Conservation (phyloP, 352 stramenopile genomes). For the Pythium dissotocum region DNA sequence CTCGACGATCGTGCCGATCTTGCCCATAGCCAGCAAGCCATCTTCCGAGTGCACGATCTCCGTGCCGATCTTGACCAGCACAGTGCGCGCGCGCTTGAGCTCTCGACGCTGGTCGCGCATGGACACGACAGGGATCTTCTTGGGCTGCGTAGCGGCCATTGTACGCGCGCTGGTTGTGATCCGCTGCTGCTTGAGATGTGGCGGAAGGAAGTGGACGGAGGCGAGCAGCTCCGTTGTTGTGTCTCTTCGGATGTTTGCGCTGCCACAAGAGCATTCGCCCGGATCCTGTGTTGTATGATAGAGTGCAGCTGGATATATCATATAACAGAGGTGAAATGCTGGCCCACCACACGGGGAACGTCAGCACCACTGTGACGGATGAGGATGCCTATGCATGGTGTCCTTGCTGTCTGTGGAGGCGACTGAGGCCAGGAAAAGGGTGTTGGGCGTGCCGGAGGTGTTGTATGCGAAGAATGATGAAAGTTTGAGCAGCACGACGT, state of each 20-base stretch:
- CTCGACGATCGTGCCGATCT: conserved; percentile 85
- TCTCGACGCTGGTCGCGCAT: conserved; percentile 36
- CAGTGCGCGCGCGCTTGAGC: conserved; percentile 60
- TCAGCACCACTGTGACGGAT: background rate
- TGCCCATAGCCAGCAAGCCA: conserved; percentile 77
- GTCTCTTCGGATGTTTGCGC: conserved; percentile 19
- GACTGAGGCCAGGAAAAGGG: background rate
- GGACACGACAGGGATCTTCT: conserved; percentile 11
- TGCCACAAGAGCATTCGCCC: conserved; percentile 14
- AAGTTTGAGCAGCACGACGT: no score
- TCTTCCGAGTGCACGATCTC: conserved; percentile 84
- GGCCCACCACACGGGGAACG: conserved; percentile 4
- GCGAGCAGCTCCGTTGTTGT: conserved; percentile 7
- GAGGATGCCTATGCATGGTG: background rate
- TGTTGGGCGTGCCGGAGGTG: no score
- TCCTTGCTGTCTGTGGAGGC: background rate
- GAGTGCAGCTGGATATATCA: background rate
- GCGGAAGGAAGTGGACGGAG: background rate
- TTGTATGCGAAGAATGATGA: no score
- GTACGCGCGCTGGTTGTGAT: background rate
- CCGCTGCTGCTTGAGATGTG: background rate
- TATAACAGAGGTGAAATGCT: background rate
- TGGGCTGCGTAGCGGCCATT: background rate
- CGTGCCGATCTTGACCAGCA: conserved; percentile 86
- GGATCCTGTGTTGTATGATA: conserved; percentile 8